Conservation (phyloP, 805 yeast genomes). For the Saccharomycopsis sp. region DNA sequence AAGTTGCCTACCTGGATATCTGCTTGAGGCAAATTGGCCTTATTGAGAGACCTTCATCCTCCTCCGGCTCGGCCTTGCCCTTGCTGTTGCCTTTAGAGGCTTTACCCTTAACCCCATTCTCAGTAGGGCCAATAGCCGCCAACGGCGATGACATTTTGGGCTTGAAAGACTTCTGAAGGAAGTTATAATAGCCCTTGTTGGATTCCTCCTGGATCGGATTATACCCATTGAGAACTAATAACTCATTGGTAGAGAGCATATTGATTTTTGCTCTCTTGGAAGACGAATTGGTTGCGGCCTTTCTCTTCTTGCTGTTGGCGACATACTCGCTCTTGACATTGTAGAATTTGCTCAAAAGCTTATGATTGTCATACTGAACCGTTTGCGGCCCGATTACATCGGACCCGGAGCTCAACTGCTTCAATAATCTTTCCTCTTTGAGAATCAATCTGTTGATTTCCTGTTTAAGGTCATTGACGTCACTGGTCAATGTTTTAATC, state of each 20-base stretch:
- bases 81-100: not conserved
- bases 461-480: slow-evolving; percentile 11
- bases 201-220: slow-evolving; percentile 2
- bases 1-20: not conserved
- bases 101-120: not conserved
- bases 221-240: slow-evolving; percentile 10
- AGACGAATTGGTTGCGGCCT: not conserved
- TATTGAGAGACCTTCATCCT: not conserved
- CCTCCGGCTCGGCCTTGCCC: not conserved
- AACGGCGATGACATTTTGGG: not conserved
- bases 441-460: slow-evolving; percentile 16
- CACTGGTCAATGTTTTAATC: slow-evolving; percentile 16
- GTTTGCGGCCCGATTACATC: no score
- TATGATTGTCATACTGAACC: not conserved
- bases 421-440: slow-evolving; percentile 14
- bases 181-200: not conserved
- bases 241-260: slow-evolving; percentile 11
- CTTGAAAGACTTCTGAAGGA: not conserved
- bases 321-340: not conserved
- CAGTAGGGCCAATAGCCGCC: not conserved
- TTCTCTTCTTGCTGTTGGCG: not conserved
- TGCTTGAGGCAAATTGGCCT: not conserved
- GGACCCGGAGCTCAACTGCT: not conserved
- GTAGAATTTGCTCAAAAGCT: not conserved
- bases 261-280: not conserved